phyloP scores from a whole-genome alignment of 2,329 filamentous ascomycete genomes.

The Aspergillus pseudoglaucus region DNA sequence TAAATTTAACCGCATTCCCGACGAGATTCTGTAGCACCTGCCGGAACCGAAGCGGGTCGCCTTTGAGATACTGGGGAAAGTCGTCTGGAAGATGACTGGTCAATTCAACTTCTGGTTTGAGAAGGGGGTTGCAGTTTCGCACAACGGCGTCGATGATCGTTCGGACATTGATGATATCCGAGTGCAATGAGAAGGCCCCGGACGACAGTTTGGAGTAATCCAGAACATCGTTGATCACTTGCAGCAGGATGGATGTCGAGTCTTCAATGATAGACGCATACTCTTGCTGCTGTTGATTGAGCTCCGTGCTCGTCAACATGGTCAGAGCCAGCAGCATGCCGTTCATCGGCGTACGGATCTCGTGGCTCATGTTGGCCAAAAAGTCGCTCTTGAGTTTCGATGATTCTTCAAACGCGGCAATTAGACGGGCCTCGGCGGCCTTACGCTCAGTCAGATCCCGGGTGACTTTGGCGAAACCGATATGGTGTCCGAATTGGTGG shows the following conservation, averaged over 20 bases:
- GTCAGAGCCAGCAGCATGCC: constrained; percentile 55
- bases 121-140: constrained; percentile 43
- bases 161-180: constrained; percentile 47
- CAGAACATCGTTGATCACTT: constrained; percentile 61
- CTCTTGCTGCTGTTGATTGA: constrained; percentile 52
- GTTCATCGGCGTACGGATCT: constrained; percentile 60
- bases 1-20: constrained; percentile 58
- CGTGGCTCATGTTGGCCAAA: constrained; percentile 58
- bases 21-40: constrained; percentile 59
- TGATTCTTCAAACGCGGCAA: constrained; percentile 56
- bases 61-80: constrained; percentile 46
- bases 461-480: constrained; percentile 56
- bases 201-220: constrained; percentile 60
- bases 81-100: constrained; percentile 39
- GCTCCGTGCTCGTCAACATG: constrained; percentile 49
- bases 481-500: constrained; percentile 46
- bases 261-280: constrained; percentile 54
- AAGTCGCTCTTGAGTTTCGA: constrained; percentile 58
- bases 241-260: constrained; percentile 52
- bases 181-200: constrained; percentile 52
- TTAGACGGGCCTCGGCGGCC: constrained; percentile 49
- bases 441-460: constrained; percentile 53
- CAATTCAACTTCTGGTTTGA: constrained; percentile 44
- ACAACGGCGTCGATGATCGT: constrained; percentile 44
- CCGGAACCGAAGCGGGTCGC: constrained; percentile 55